Conservation (phyloP, 2,329 filamentous ascomycete species). For the Monosporascus cannonballus region DNA sequence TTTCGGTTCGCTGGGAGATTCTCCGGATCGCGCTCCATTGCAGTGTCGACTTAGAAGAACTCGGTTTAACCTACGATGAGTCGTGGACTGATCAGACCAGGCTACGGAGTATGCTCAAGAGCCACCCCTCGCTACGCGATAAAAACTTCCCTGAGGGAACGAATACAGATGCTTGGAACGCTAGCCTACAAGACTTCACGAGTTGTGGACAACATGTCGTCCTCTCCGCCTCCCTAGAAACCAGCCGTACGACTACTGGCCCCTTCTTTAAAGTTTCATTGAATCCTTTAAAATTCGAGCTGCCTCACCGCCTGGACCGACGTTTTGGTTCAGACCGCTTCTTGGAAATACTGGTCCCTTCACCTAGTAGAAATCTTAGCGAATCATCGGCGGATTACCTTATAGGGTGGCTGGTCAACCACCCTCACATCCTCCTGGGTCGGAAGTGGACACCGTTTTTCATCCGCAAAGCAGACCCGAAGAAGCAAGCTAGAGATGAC, state of each 20-base stretch:
- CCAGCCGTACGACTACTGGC: constrained; percentile 26
- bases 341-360: constrained; percentile 37
- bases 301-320: constrained; percentile 45
- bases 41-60: constrained; percentile 30
- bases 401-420: constrained; percentile 32
- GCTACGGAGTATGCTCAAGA: constrained; percentile 36
- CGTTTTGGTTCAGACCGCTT: constrained; percentile 55
- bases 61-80: constrained; percentile 30
- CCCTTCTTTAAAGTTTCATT: constrained; percentile 42
- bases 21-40: constrained; percentile 42
- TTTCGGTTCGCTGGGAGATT: constrained; percentile 48
- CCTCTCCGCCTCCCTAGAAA: constrained; percentile 36
- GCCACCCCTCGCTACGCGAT: constrained; percentile 33
- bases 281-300: constrained; percentile 41
- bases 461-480: constrained; percentile 29
- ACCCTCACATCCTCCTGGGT: constrained; percentile 37
- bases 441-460: constrained; percentile 45
- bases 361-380: constrained; percentile 24
- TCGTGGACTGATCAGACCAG: constrained; percentile 37
- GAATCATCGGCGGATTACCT: constrained; percentile 28
- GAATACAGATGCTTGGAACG: constrained; percentile 38
- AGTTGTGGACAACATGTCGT: constrained; percentile 32
- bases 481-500: constrained; percentile 31
- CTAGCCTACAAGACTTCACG: constrained; percentile 31
- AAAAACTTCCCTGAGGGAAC: constrained; percentile 44